phyloP scores from a whole-genome alignment of 2,329 filamentous ascomycete genomes.

The Zymoseptoria crescenta region DNA sequence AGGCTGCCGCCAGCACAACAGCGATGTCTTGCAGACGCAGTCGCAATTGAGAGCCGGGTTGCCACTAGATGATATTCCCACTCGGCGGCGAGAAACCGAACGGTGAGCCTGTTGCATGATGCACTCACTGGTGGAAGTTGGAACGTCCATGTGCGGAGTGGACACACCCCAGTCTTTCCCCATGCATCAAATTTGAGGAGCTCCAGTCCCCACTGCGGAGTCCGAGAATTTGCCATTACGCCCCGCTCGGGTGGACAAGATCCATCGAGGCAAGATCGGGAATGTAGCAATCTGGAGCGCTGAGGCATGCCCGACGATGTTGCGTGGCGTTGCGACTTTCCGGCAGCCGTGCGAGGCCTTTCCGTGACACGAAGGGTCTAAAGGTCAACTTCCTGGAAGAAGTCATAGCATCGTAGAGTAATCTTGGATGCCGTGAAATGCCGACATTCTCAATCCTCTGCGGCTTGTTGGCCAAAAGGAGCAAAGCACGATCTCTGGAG shows the following conservation, averaged over 20 bases:
- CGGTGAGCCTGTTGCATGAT: too few species aligned
- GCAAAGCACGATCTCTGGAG: not conserved
- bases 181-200: not conserved
- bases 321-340: not conserved
- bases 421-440: not conserved
- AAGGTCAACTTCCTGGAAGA: not conserved
- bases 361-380: not conserved
- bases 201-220: not conserved
- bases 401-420: not conserved
- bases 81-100: too few species aligned
- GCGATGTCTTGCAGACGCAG: too few species aligned
- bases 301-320: too few species aligned
- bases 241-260: too few species aligned
- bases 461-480: too few species aligned
- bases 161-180: not conserved
- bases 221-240: not conserved
- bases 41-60: too few species aligned
- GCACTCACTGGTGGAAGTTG: too few species aligned
- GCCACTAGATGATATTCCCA: too few species aligned
- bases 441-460: too few species aligned
- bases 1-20: too few species aligned
- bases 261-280: too few species aligned
- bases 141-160: not conserved
- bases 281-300: not conserved
- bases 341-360: not conserved